phyloP scores from a whole-genome alignment of 495 filamentous ascomycete species.

The Thermochaetoides thermophila region DNA sequence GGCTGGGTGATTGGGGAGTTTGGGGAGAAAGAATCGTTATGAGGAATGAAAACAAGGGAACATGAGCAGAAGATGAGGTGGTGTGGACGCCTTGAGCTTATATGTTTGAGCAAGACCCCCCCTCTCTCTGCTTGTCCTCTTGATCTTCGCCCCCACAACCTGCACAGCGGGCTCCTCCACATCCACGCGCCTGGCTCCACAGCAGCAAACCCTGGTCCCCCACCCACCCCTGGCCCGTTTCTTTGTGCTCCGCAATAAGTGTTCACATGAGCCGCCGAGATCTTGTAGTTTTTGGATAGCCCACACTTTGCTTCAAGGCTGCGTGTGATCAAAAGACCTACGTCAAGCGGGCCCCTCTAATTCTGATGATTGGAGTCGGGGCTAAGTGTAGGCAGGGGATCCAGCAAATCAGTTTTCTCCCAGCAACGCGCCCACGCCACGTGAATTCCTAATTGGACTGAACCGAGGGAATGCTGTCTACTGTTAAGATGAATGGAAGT shows the following conservation, averaged over 20 bases:
- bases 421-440: constrained; percentile 9
- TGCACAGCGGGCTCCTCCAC: too few species aligned
- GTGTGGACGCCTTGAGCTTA: too few species aligned
- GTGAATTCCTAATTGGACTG: constrained; percentile 14
- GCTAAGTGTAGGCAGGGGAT: not conserved
- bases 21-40: too few species aligned
- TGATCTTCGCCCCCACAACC: not conserved
- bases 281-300: not conserved
- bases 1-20: too few species aligned
- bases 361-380: constrained; percentile 10
- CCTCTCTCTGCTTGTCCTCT: too few species aligned
- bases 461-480: too few species aligned
- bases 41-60: too few species aligned
- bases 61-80: too few species aligned
- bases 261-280: constrained; percentile 15
- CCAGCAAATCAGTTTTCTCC: constrained; percentile 4
- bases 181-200: too few species aligned
- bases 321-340: constrained; percentile 6
- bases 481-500: too few species aligned
- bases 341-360: constrained; percentile 8
- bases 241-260: constrained; percentile 10
- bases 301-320: constrained; percentile 4
- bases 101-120: too few species aligned
- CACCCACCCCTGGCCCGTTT: not conserved
- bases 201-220: not conserved